These are phyloP conservation scores for Erodium texanum DNA, from an alignment of 441 rosid genomes.

Conservation along the genomic window DNA sequence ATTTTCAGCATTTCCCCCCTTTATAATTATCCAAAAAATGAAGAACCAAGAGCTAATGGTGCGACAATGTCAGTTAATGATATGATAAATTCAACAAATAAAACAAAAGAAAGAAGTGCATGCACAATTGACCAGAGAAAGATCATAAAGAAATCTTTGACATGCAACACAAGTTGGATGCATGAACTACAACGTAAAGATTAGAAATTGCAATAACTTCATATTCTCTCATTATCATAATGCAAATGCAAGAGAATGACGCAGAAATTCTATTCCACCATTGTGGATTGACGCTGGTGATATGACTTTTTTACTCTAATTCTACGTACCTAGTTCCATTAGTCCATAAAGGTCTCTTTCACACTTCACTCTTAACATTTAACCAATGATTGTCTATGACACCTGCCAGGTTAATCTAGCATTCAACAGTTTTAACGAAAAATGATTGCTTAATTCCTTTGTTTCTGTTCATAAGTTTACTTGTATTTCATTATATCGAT, in stretches of 20 bases:
- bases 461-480: neutral
- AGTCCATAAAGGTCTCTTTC: neutral
- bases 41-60: neutral
- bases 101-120: neutral
- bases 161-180: neutral
- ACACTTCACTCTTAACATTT: neutral
- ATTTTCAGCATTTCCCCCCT: too few relatives aligned
- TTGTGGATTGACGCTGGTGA: neutral
- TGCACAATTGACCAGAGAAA: neutral
- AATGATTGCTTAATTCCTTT: neutral
- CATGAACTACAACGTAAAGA: neutral
- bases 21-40: neutral
- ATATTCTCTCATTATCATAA: neutral
- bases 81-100: neutral
- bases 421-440: neutral
- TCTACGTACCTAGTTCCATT: too few relatives aligned
- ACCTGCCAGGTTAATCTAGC: neutral
- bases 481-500: neutral
- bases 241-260: neutral
- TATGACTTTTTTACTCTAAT: neutral
- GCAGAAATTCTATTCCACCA: neutral
- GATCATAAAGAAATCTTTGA: neutral
- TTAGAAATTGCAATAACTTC: conserved; percentile 3
- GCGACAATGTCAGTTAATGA: neutral
- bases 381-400: neutral